A percentile compares a stretch with the other conserved stretches of the same genome.
Conservation (phyloP, 495 filamentous ascomycete species). For the Annulohypoxylon stygium region DNA sequence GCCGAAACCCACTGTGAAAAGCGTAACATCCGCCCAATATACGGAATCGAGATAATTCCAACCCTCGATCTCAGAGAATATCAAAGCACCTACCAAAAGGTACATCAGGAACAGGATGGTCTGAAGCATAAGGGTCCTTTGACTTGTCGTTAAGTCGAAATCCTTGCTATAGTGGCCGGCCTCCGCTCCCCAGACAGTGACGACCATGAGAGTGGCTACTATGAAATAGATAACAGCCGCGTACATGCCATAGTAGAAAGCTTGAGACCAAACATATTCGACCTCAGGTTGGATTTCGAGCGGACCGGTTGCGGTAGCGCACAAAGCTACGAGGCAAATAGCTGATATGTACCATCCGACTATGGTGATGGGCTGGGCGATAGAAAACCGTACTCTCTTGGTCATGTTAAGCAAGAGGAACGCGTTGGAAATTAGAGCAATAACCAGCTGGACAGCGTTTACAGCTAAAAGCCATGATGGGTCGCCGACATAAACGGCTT, state of each 20-base stretch:
- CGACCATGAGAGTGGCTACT: conserved; percentile 75
- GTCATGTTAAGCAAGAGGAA: conserved; percentile 89
- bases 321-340: conserved; percentile 70
- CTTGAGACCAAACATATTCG: conserved; percentile 74
- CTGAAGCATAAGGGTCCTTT: conserved; percentile 89
- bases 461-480: conserved; percentile 79
- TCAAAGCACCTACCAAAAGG: conserved; percentile 76
- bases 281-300: conserved; percentile 62
- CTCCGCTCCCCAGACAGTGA: conserved; percentile 76
- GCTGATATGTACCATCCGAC: conserved; percentile 75
- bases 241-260: conserved; percentile 85
- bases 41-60: conserved; percentile 85
- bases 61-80: conserved; percentile 78
- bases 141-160: conserved; percentile 77
- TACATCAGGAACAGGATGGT: conserved; percentile 84
- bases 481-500: conserved; percentile 70
- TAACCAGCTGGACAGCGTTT: conserved; percentile 78
- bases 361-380: conserved; percentile 79
- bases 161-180: conserved; percentile 74
- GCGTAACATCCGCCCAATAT: conserved; percentile 86
- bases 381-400: conserved; percentile 77
- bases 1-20: conserved; percentile 87
- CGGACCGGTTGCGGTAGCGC: conserved; percentile 66
- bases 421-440: conserved; percentile 79
- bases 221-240: conserved; percentile 82